Evolutionary conservation across 768 basidiomycete species (phyloP).

Genomic region (Lactarius hengduanensis): DNA sequence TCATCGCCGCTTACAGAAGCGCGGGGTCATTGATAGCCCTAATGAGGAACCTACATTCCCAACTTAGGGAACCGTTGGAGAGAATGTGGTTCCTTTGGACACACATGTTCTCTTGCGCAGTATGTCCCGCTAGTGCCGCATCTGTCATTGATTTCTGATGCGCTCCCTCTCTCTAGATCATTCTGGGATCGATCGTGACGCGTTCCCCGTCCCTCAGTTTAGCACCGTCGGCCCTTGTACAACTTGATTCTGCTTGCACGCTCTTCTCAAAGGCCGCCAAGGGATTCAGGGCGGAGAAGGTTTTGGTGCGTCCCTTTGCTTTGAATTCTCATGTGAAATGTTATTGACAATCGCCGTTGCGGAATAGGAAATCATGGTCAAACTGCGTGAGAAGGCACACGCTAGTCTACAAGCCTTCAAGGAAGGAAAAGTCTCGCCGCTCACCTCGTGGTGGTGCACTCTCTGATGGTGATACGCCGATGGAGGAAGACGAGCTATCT

Average conservation of each 20-base stretch:
- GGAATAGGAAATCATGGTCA: constrained; percentile 59
- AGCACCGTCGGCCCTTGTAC: constrained; percentile 69
- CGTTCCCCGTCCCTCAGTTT: constrained; percentile 77
- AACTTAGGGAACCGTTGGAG: constrained; percentile 63
- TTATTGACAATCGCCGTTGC: neutral
- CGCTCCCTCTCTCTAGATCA: constrained; percentile 45
- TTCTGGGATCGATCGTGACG: constrained; percentile 73
- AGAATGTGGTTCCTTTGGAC: constrained; percentile 73
- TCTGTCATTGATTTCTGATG: neutral
- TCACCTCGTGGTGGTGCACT: constrained; percentile 39
- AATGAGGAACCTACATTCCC: constrained; percentile 60
- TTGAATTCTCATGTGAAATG: neutral
- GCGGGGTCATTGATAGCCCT: constrained; percentile 67
- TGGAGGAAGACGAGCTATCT: constrained; percentile 60
- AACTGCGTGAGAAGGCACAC: constrained; percentile 64
- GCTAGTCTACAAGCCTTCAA: constrained; percentile 61
- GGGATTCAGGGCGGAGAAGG: constrained; percentile 62
- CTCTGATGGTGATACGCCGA: constrained; percentile 42
- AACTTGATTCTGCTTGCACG: constrained; percentile 73
- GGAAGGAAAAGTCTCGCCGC: constrained; percentile 51
- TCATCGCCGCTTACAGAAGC: constrained; percentile 64
- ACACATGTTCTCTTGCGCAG: constrained; percentile 70
- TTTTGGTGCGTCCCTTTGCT: constrained; percentile 47
- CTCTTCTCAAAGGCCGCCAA: constrained; percentile 68
- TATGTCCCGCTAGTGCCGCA: constrained; percentile 36